Evolutionary conservation across 768 basidiomycete genomes (phyloP).

Genomic region (Leccinum fibrillosum): DNA sequence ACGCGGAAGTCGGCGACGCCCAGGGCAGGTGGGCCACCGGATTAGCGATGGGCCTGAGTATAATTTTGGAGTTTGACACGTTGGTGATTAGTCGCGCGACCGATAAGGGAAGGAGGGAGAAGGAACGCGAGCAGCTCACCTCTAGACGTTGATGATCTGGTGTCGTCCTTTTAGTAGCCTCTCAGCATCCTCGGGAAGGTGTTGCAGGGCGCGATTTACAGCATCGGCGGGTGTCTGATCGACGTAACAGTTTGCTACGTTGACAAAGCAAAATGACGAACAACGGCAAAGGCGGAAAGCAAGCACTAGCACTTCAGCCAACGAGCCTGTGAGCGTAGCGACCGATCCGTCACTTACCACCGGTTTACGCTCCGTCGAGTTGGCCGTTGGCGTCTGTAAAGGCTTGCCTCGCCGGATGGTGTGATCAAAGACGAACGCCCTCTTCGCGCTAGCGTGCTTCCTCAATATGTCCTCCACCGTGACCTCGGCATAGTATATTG

Average conservation of each 20-base stretch:
- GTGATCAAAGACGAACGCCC: constrained; percentile 41
- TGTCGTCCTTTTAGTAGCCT: constrained; percentile 36
- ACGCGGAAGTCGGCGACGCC: constrained; percentile 40
- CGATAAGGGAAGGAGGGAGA: not conserved
- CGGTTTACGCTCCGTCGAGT: constrained; percentile 17
- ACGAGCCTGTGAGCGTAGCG: not conserved
- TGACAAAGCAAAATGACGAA: not conserved
- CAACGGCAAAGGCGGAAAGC: too few relatives aligned
- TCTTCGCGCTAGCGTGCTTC: constrained; percentile 33
- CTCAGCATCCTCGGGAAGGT: constrained; percentile 38
- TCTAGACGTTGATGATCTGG: constrained; percentile 45
- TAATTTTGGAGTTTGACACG: not conserved
- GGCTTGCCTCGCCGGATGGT: constrained; percentile 29
- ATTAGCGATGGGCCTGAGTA: constrained; percentile 30
- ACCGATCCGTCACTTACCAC: constrained; percentile 21
- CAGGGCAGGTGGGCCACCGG: constrained; percentile 36
- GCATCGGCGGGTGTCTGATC: constrained; percentile 39
- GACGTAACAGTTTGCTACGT: constrained; percentile 37
- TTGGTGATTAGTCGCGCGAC: too few relatives aligned
- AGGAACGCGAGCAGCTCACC: constrained; percentile 8
- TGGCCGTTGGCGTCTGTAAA: not conserved
- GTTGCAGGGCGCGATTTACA: constrained; percentile 32
- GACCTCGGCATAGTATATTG: constrained; percentile 38
- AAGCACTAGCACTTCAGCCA: too few relatives aligned
- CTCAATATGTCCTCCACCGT: constrained; percentile 34